phyloP scores from a whole-genome alignment of 2,329 filamentous ascomycete species.

The Fusarium dimerum region DNA sequence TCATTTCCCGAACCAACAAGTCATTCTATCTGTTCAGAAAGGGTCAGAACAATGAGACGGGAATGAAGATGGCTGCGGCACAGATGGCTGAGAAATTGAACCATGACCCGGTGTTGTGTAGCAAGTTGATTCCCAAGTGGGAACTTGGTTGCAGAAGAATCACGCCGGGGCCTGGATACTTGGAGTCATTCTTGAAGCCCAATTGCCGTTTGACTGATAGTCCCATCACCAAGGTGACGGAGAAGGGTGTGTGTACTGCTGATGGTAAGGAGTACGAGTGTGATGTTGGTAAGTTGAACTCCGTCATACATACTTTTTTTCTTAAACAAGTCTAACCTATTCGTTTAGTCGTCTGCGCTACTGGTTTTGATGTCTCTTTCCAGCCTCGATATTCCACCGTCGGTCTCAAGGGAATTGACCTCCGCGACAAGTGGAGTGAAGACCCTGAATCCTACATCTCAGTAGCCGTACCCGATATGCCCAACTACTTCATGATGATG shows the following conservation, averaged over 20 bases:
- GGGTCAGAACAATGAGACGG: slow-evolving; percentile 21
- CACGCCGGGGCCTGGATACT: slow-evolving; percentile 21
- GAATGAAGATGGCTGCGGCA: slow-evolving; percentile 22
- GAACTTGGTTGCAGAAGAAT: slow-evolving; percentile 22
- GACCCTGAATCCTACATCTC: slow-evolving; percentile 33
- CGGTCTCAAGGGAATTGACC: slow-evolving; percentile 46
- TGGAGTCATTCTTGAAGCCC: slow-evolving; percentile 20
- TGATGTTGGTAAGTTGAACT: slow-evolving; percentile 20
- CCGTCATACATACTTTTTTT: too few species aligned
- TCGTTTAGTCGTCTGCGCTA: slow-evolving; percentile 52
- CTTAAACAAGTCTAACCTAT: background rate
- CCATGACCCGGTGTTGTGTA: slow-evolving; percentile 21
- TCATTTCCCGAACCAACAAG: slow-evolving; percentile 28
- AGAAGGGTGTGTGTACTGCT: slow-evolving; percentile 19
- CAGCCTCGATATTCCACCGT: slow-evolving; percentile 51
- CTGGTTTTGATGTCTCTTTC: slow-evolving; percentile 56
- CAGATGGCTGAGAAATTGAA: slow-evolving; percentile 26
- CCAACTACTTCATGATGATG: slow-evolving; percentile 35
- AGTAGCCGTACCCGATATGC: slow-evolving; percentile 31
- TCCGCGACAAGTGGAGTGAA: slow-evolving; percentile 54
- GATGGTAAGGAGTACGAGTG: slow-evolving; percentile 23
- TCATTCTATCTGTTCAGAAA: slow-evolving; percentile 37
- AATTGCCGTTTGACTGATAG: slow-evolving; percentile 24
- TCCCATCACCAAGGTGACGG: slow-evolving; percentile 18
- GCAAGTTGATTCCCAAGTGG: slow-evolving; percentile 24